Evolutionary conservation across 2,329 filamentous ascomycete species (phyloP).

Genomic region (Pseudogymnoascus destructans): DNA sequence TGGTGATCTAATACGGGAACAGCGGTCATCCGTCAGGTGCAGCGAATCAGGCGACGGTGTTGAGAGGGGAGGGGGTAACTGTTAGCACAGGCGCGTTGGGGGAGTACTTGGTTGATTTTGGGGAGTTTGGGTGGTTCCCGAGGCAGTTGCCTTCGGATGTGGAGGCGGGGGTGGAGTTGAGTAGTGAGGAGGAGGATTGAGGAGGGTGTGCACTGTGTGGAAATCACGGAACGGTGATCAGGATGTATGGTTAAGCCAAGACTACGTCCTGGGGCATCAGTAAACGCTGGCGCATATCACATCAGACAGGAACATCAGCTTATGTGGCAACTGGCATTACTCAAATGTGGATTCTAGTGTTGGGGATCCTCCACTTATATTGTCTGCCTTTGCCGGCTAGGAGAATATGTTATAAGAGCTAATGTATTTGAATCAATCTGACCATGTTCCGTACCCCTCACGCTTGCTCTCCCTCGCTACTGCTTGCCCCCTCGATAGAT

Average conservation of each 20-base stretch:
- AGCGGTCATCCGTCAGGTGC: slow-evolving; percentile 26
- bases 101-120: slow-evolving; percentile 26
- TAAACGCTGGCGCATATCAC: neutral
- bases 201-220: neutral
- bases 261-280: neutral
- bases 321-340: slow-evolving; percentile 4
- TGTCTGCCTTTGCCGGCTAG: slow-evolving; percentile 16
- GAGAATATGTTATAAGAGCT: slow-evolving; percentile 20
- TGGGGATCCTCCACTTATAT: slow-evolving; percentile 4
- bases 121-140: slow-evolving; percentile 31
- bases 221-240: neutral
- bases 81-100: slow-evolving; percentile 26
- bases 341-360: slow-evolving; percentile 7
- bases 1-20: neutral
- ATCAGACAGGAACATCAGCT: neutral
- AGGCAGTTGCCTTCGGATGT: slow-evolving; percentile 20
- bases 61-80: slow-evolving; percentile 27
- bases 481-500: slow-evolving; percentile 14
- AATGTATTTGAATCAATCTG: slow-evolving; percentile 13
- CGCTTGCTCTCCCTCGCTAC: slow-evolving; percentile 12
- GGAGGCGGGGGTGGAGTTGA: slow-evolving; percentile 21
- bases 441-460: slow-evolving; percentile 13
- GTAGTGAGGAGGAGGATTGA: slow-evolving; percentile 23
- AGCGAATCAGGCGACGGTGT: slow-evolving; percentile 25
- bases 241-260: neutral